These are phyloP conservation scores for Schoenoplectus tabernaemontani DNA, from an alignment of 202 grass and related monocot species.

Conservation along the genomic window DNA sequence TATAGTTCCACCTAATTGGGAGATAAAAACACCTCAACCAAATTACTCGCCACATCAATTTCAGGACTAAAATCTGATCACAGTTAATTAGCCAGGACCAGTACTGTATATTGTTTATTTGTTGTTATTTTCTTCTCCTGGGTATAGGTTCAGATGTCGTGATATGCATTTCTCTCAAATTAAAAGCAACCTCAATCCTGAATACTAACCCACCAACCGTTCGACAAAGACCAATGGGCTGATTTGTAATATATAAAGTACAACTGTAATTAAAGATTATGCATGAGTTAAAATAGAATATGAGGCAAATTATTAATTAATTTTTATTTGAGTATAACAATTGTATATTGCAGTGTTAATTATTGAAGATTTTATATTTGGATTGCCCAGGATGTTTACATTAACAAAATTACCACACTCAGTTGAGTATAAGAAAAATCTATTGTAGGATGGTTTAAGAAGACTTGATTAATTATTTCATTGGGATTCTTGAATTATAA, in stretches of 20 bases:
- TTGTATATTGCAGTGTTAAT: too few relatives aligned
- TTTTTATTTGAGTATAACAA: too few relatives aligned
- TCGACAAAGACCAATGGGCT: constrained; percentile 8
- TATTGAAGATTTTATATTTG: background rate
- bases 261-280: background rate
- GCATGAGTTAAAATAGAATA: background rate
- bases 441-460: background rate
- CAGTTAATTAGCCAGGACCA: background rate
- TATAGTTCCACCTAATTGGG: too few relatives aligned
- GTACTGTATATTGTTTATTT: background rate
- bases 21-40: too few relatives aligned
- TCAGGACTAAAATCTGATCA: background rate
- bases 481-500: background rate
- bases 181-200: constrained; percentile 14
- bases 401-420: background rate
- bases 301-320: background rate
- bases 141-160: constrained; percentile 14
- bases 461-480: background rate
- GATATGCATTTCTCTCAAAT: background rate
- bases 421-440: background rate
- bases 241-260: background rate
- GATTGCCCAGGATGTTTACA: background rate
- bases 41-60: too few relatives aligned
- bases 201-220: constrained; percentile 11
- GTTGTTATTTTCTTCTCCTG: too few relatives aligned